A percentile compares a stretch with the other conserved stretches of the same genome.
Conservation (phyloP, 768 basidiomycete species). For the Xanthoconium stramineum region DNA sequence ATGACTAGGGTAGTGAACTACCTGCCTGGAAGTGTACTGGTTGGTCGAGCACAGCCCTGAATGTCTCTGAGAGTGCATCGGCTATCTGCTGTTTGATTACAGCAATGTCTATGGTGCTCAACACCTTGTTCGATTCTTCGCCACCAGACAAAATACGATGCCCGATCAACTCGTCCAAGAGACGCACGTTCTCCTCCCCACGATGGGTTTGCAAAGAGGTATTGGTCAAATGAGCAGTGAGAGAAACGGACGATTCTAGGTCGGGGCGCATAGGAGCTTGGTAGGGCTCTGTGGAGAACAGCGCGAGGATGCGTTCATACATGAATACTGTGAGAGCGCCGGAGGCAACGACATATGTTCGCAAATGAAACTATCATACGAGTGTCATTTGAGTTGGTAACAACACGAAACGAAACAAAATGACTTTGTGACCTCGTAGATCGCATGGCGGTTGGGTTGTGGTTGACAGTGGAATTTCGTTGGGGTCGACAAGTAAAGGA, state of each 20-base stretch:
- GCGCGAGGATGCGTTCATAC: constrained; percentile 76
- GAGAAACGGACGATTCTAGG: constrained; percentile 26
- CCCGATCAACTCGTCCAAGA: constrained; percentile 78
- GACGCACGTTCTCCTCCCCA: constrained; percentile 68
- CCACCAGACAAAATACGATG: constrained; percentile 46
- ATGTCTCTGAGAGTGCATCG: constrained; percentile 70
- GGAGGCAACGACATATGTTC: constrained; percentile 80
- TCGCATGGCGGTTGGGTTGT: constrained; percentile 12
- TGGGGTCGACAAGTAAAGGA: constrained; percentile 77
- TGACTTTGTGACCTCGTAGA: constrained; percentile 59
- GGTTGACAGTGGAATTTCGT: constrained; percentile 34
- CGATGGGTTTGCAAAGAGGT: constrained; percentile 75
- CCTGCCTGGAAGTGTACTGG: constrained; percentile 83
- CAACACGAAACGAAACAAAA: constrained; percentile 13
- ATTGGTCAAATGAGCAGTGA: constrained; percentile 85
- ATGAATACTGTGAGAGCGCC: constrained; percentile 80
- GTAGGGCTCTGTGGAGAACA: constrained; percentile 83
- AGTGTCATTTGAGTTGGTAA: constrained; percentile 11
- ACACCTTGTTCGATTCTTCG: constrained; percentile 17
- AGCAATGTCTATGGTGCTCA: constrained; percentile 37
- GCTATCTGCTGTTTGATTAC: constrained; percentile 61
- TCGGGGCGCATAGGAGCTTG: constrained; percentile 37
- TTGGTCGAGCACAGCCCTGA: constrained; percentile 79
- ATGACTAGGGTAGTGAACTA: not conserved
- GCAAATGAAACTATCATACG: constrained; percentile 78